phyloP scores from a whole-genome alignment of 805 yeast genomes.

The Starmera dryadoides region DNA sequence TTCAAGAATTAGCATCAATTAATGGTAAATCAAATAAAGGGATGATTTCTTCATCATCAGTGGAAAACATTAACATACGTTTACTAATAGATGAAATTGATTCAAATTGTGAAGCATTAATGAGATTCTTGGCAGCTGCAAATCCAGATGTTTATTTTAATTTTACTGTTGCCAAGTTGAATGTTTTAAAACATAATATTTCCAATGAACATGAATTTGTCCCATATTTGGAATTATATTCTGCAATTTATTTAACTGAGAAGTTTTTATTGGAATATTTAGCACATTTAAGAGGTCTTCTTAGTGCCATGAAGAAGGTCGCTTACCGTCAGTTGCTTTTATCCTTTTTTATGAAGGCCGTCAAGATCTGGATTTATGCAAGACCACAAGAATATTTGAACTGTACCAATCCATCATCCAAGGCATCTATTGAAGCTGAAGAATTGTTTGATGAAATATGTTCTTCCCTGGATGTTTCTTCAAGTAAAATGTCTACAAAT shows the following conservation, averaged over 20 bases:
- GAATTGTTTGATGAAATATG: constrained; percentile 28
- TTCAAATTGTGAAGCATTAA: constrained; percentile 29
- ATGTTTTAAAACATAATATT: constrained; percentile 26
- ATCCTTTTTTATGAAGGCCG: constrained; percentile 36
- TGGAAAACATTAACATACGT: constrained; percentile 14
- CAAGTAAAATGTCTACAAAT: constrained; percentile 1
- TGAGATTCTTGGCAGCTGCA: constrained; percentile 42
- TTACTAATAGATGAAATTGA: constrained; percentile 28
- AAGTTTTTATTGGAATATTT: constrained; percentile 29
- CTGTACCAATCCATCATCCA: constrained; percentile 13
- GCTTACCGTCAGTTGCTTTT: constrained; percentile 39
- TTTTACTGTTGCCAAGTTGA: constrained; percentile 24
- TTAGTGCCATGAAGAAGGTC: constrained; percentile 31
- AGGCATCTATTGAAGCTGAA: constrained; percentile 22
- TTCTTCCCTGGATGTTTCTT: constrained; percentile 19
- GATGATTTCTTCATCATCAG: constrained; percentile 3
- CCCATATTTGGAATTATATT: constrained; percentile 39
- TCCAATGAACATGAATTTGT: constrained; percentile 30
- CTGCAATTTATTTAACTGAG: constrained; percentile 33
- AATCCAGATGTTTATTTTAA: constrained; percentile 37
- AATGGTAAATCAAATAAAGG: constrained; percentile 14
- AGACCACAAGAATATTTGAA: constrained; percentile 38
- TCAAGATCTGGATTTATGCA: constrained; percentile 43
- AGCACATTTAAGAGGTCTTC: constrained; percentile 29
- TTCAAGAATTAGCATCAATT: constrained; percentile 25